A percentile compares a stretch with the other conserved stretches of the same genome.
Conservation (phyloP, 78 protist genomes). For the Dictyostelium capitatum region DNA sequence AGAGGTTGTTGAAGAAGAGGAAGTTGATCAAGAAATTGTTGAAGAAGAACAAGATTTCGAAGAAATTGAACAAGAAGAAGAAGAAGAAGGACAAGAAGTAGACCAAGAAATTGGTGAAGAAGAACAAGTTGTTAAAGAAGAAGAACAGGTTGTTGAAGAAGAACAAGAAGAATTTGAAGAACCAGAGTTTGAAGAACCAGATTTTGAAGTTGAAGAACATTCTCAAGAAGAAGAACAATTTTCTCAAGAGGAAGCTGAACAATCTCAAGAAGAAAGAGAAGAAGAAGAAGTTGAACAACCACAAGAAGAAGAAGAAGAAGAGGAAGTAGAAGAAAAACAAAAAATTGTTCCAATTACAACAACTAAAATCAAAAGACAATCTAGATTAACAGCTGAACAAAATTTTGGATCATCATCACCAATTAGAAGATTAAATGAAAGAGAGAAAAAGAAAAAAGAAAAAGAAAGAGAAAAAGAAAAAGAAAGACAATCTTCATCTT, state of each 20-base stretch:
- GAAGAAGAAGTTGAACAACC: background rate
- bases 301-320: slow-evolving; percentile 16
- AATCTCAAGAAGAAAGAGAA: slow-evolving; percentile 6
- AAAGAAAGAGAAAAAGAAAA: too few species aligned
- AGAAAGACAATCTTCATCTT: too few species aligned
- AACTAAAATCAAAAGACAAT: background rate
- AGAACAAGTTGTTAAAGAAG: background rate
- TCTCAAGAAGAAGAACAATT: background rate
- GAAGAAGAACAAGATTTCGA: background rate
- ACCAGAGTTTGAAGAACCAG: background rate
- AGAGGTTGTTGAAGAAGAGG: background rate
- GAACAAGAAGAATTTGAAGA: slow-evolving; percentile 4
- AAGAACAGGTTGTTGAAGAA: background rate
- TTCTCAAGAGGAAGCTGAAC: background rate
- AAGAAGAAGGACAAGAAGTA: background rate
- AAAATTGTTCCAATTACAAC: slow-evolving; percentile 7
- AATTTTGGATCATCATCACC: background rate
- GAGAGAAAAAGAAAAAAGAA: background rate
- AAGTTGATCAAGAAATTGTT: background rate
- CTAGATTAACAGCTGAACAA: background rate
- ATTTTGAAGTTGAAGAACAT: background rate
- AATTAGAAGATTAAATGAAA: background rate
- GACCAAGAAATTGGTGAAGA: background rate
- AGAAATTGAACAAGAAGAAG: background rate
- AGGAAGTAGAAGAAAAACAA: background rate